Conservation (phyloP, 768 basidiomycete species). For the Strobilomyces confusus region DNA sequence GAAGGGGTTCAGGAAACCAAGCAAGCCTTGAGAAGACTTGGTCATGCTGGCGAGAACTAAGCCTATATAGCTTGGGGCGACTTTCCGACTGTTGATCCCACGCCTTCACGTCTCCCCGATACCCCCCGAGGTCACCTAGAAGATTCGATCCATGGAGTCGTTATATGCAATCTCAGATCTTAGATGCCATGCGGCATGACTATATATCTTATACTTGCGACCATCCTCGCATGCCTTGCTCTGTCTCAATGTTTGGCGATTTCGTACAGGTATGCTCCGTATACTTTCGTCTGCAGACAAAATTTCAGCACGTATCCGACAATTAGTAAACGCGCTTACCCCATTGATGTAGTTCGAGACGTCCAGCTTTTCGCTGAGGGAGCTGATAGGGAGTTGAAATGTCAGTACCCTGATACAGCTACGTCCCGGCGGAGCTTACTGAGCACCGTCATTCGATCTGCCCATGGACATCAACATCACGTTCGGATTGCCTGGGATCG, state of each 20-base stretch:
- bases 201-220: too few species aligned
- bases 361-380: background rate
- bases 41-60: background rate
- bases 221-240: background rate
- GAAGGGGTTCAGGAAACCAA: constrained; percentile 36
- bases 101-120: background rate
- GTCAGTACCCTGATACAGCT: background rate
- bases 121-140: background rate
- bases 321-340: background rate
- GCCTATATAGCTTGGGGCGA: too few species aligned
- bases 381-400: background rate
- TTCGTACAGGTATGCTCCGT: background rate
- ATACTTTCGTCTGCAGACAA: background rate
- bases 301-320: background rate
- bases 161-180: too few species aligned
- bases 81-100: background rate
- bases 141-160: too few species aligned
- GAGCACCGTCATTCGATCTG: constrained; percentile 87
- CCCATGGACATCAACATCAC: constrained; percentile 88
- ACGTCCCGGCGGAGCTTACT: constrained; percentile 42
- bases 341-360: background rate
- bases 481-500: constrained; percentile 57
- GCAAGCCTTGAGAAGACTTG: constrained; percentile 33
- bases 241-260: background rate
- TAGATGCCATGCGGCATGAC: too few species aligned